Evolutionary conservation across 2,329 filamentous ascomycete species (phyloP).

Genomic region (Stachybotrys elegans): DNA sequence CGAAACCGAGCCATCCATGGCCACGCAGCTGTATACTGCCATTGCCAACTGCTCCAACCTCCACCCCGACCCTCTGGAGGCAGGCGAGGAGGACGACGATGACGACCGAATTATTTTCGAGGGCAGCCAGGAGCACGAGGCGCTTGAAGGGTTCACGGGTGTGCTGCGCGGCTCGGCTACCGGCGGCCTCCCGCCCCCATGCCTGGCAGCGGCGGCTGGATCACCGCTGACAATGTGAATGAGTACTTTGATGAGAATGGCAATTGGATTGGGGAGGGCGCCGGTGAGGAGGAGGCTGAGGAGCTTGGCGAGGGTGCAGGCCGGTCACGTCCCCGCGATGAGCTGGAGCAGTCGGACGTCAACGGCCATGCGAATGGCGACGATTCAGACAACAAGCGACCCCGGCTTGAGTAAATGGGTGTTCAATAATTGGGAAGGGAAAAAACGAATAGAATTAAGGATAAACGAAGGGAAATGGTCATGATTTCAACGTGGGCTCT

Average conservation of each 20-base stretch:
- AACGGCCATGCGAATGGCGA: constrained; percentile 35
- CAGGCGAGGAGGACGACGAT: constrained; percentile 52
- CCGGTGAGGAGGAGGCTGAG: constrained; percentile 32
- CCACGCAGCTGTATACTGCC: constrained; percentile 56
- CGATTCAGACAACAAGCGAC: constrained; percentile 41
- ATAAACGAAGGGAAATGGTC: no score
- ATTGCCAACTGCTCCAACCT: constrained; percentile 71
- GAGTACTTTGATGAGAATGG: constrained; percentile 79
- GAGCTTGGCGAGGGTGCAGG: constrained; percentile 62
- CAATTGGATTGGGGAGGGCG: constrained; percentile 60
- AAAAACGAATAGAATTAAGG: no score
- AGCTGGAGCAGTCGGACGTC: constrained; percentile 42
- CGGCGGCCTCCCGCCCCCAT: constrained; percentile 60
- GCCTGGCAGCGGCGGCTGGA: constrained; percentile 74
- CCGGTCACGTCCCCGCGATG: constrained; percentile 48
- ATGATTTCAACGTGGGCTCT: no score
- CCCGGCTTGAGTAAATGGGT: constrained; percentile 38
- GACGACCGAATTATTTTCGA: constrained; percentile 55
- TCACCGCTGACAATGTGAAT: constrained; percentile 86
- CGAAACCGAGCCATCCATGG: constrained; percentile 14
- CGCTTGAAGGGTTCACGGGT: constrained; percentile 52
- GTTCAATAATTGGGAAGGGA: no score
- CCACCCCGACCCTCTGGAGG: constrained; percentile 63
- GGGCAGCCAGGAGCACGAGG: constrained; percentile 41
- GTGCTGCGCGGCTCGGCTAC: constrained; percentile 43